These are phyloP conservation scores for Nasturtium officinale DNA, from an alignment of 345 rosid genomes.

Conservation along the genomic window DNA sequence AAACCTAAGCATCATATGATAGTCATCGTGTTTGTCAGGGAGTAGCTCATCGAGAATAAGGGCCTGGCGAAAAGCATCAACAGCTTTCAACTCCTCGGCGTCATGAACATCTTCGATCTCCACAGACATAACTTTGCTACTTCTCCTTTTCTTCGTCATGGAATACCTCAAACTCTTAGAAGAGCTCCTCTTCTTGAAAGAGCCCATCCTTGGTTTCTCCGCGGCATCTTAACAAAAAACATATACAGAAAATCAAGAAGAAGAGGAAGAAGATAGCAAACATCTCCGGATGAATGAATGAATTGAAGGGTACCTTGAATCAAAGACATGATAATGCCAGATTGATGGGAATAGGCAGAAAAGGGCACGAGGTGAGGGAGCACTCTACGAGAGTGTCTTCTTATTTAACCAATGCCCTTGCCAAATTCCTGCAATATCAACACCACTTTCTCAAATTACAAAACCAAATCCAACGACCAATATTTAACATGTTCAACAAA, in stretches of 20 bases:
- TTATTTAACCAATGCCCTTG: slow-evolving; percentile 42
- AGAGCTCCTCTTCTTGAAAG: slow-evolving; percentile 77
- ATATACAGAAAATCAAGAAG: slow-evolving; percentile 15
- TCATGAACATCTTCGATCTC: slow-evolving; percentile 68
- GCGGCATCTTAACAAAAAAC: slow-evolving; percentile 40
- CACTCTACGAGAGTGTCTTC: slow-evolving; percentile 41
- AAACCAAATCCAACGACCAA: not conserved
- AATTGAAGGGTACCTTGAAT: slow-evolving; percentile 17
- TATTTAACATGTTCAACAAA: too few relatives aligned
- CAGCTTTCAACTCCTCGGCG: slow-evolving; percentile 70
- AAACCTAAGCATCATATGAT: too few relatives aligned
- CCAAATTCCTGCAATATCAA: slow-evolving; percentile 43
- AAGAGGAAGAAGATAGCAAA: slow-evolving; percentile 5
- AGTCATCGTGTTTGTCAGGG: too few relatives aligned
- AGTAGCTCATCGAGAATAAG: slow-evolving; percentile 64
- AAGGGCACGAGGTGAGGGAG: slow-evolving; percentile 47
- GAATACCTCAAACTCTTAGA: slow-evolving; percentile 73
- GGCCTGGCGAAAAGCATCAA: slow-evolving; percentile 79
- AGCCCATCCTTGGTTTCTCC: slow-evolving; percentile 55
- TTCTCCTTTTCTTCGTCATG: slow-evolving; percentile 64
- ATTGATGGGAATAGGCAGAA: slow-evolving; percentile 42
- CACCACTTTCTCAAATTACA: not conserved
- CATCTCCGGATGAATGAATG: not conserved
- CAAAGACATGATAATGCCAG: slow-evolving; percentile 48
- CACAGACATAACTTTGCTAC: slow-evolving; percentile 73